Conservation (phyloP, 2,329 filamentous ascomycete genomes). For the Paramyrothecium sp. region DNA sequence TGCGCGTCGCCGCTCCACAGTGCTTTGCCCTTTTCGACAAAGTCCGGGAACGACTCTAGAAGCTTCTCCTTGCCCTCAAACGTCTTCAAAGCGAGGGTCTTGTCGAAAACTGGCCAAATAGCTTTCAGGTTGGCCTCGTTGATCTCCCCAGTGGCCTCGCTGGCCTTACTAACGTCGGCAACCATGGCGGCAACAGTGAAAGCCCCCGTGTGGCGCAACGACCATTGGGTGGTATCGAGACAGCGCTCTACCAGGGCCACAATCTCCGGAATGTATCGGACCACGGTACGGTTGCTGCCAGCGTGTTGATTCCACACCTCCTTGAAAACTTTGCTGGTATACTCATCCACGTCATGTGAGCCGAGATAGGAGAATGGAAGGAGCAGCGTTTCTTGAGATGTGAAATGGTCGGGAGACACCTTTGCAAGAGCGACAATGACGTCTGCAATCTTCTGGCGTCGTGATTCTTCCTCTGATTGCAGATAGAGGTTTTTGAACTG, state of each 20-base stretch:
- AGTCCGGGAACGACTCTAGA: conserved; percentile 74
- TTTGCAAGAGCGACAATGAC: conserved; percentile 82
- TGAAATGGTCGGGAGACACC: conserved; percentile 85
- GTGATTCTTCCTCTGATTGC: conserved; percentile 71
- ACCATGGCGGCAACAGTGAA: conserved; percentile 76
- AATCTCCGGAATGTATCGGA: conserved; percentile 84
- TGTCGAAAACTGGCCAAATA: conserved; percentile 84
- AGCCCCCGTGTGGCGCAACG: conserved; percentile 83
- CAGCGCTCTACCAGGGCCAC: conserved; percentile 63
- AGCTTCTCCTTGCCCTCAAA: conserved; percentile 91
- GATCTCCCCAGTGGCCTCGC: conserved; percentile 57
- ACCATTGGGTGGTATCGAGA: conserved; percentile 82
- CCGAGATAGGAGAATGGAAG: conserved; percentile 87
- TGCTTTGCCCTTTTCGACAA: conserved; percentile 63
- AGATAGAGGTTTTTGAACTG: conserved; percentile 73
- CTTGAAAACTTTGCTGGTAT: conserved; percentile 75
- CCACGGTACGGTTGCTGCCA: conserved; percentile 76
- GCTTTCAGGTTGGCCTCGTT: conserved; percentile 56
- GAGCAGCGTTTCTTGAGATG: conserved; percentile 68
- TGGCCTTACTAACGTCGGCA: conserved; percentile 60
- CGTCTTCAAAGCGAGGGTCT: conserved; percentile 81
- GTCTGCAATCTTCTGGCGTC: conserved; percentile 75
- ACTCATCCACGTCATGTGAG: conserved; percentile 80
- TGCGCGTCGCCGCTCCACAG: conserved; percentile 53
- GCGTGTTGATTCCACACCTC: conserved; percentile 91